These are phyloP conservation scores for Metarhizium anisopliae DNA, from an alignment of 2,329 filamentous ascomycete species.

Conservation along the genomic window DNA sequence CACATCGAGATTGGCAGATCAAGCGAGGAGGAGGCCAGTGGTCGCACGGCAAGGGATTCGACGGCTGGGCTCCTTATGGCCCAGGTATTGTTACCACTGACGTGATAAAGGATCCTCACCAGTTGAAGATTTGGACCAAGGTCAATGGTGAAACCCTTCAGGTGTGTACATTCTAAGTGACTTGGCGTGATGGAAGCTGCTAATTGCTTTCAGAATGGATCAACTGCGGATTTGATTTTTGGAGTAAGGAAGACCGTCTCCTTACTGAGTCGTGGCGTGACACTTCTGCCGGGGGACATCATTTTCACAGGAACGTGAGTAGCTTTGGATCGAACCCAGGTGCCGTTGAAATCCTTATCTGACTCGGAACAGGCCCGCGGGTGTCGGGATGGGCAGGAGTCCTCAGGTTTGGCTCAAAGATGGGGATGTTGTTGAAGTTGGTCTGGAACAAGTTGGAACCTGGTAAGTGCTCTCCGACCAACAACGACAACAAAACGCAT, in stretches of 20 bases:
- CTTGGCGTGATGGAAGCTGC: neutral
- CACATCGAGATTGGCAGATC: conserved; percentile 68
- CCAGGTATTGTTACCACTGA: conserved; percentile 57
- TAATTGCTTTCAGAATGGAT: conserved; percentile 31
- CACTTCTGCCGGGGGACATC: conserved; percentile 53
- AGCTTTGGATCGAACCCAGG: neutral
- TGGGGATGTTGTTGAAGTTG: conserved; percentile 61
- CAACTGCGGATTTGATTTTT: conserved; percentile 56
- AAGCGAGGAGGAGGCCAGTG: conserved; percentile 60
- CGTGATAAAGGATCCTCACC: conserved; percentile 48
- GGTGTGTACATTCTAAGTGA: conserved; percentile 17
- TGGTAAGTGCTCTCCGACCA: conserved; percentile 24
- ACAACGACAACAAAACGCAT: neutral
- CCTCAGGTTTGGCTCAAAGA: conserved; percentile 61
- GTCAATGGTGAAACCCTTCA: conserved; percentile 52
- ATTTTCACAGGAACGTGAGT: conserved; percentile 58
- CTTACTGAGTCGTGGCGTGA: conserved; percentile 52
- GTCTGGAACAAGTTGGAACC: conserved; percentile 55
- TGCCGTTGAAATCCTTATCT: neutral
- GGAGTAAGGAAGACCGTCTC: conserved; percentile 48
- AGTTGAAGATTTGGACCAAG: conserved; percentile 45
- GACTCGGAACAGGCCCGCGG: conserved; percentile 42
- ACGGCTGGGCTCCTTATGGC: conserved; percentile 66
- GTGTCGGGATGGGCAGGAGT: conserved; percentile 61
- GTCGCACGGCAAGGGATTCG: conserved; percentile 65